phyloP scores from a whole-genome alignment of 495 filamentous ascomycete genomes.

The Neurospora hispaniola region DNA sequence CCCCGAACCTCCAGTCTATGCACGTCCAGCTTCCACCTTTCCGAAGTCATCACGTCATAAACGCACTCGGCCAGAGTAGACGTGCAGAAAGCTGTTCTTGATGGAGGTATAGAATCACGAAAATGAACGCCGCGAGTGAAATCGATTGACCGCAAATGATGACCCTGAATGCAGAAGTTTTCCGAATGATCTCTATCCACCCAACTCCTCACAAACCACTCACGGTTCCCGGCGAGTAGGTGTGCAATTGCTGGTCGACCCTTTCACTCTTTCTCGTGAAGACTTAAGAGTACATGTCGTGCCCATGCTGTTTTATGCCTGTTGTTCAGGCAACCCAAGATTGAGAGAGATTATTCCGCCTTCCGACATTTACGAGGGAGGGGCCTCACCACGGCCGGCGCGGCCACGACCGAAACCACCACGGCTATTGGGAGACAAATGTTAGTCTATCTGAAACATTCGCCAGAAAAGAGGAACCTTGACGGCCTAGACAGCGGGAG shows the following conservation, averaged over 20 bases:
- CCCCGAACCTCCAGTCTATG: not conserved
- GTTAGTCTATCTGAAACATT: constrained; percentile 6
- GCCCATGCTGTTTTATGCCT: constrained; percentile 29
- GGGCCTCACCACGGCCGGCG: constrained; percentile 60
- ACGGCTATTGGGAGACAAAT: constrained; percentile 47
- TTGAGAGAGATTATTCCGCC: constrained; percentile 22
- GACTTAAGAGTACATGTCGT: constrained; percentile 42
- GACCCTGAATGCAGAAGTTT: constrained; percentile 29
- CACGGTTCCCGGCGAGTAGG: constrained; percentile 23
- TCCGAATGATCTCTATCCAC: constrained; percentile 32
- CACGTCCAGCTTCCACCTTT: not conserved
- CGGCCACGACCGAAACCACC: constrained; percentile 90
- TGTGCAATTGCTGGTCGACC: constrained; percentile 21
- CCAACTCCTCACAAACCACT: constrained; percentile 30
- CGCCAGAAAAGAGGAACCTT: constrained; percentile 1
- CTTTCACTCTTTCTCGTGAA: constrained; percentile 23
- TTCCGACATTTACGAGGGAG: constrained; percentile 48
- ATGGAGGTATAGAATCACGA: constrained; percentile 1
- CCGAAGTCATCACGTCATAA: not conserved
- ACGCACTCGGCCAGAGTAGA: not conserved
- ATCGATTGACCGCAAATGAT: constrained; percentile 28
- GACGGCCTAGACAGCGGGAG: not conserved
- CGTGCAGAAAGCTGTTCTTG: not conserved
- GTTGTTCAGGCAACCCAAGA: constrained; percentile 21
- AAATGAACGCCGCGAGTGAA: constrained; percentile 7